phyloP scores from a whole-genome alignment of 495 filamentous ascomycete species.

The Peziza echinospora region DNA sequence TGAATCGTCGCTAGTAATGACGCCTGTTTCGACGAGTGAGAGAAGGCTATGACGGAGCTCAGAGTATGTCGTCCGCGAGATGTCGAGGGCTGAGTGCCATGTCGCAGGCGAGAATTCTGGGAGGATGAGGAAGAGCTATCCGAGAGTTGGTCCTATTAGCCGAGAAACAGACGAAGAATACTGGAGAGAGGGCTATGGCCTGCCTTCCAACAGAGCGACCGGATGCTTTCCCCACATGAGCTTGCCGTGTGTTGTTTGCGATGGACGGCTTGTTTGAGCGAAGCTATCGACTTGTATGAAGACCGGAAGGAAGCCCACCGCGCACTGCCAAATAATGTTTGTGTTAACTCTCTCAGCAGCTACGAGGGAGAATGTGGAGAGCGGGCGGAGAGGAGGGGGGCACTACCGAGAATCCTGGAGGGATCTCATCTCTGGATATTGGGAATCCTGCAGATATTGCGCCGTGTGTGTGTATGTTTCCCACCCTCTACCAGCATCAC shows the following conservation, averaged over 20 bases:
- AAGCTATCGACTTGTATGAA: slow-evolving; percentile 11
- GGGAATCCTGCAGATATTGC: too few relatives aligned
- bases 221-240: slow-evolving; percentile 48
- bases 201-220: slow-evolving; percentile 90
- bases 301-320: too few relatives aligned
- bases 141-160: too few relatives aligned
- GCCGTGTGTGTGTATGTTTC: too few relatives aligned
- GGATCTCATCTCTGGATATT: too few relatives aligned
- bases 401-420: too few relatives aligned
- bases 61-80: slow-evolving; percentile 51
- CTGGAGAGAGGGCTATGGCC: slow-evolving; percentile 11
- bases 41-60: slow-evolving; percentile 53
- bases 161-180: not conserved
- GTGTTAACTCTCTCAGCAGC: too few relatives aligned
- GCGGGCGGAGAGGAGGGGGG: too few relatives aligned
- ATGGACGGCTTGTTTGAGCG: slow-evolving; percentile 36
- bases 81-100: slow-evolving; percentile 45
- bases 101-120: slow-evolving; percentile 38
- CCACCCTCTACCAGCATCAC: too few relatives aligned
- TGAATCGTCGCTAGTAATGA: too few relatives aligned
- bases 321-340: too few relatives aligned
- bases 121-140: slow-evolving; percentile 64
- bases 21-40: slow-evolving; percentile 25
- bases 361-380: too few relatives aligned
- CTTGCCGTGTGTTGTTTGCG: slow-evolving; percentile 31